A percentile compares a stretch with the other conserved stretches of the same genome.
Evolutionary conservation across 2,329 filamentous ascomycete species (phyloP).

Genomic region (Penicillium sp.): DNA sequence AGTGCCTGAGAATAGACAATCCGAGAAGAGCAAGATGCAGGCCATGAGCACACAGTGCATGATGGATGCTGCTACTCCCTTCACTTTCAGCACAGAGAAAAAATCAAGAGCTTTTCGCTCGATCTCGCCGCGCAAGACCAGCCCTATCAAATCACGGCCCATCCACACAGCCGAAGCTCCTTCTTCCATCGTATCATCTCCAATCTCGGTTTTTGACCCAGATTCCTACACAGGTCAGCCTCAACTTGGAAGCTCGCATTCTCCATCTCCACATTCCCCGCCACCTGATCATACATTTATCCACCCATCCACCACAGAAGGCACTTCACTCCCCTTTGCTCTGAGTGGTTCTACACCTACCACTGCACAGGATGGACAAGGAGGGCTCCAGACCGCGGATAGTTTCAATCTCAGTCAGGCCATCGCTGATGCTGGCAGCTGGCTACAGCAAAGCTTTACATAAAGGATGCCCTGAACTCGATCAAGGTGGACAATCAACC

Average conservation of each 20-base stretch:
- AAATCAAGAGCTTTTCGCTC: slow-evolving; percentile 12
- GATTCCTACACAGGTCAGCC: neutral
- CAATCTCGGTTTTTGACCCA: neutral
- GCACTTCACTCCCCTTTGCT: slow-evolving; percentile 30
- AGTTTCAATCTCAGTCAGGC: slow-evolving; percentile 46
- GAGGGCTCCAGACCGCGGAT: slow-evolving; percentile 30
- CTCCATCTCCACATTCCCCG: neutral
- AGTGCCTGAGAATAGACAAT: slow-evolving; percentile 9
- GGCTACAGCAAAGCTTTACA: slow-evolving; percentile 46
- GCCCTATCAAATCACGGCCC: neutral
- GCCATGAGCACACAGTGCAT: slow-evolving; percentile 43
- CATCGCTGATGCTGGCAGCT: slow-evolving; percentile 48
- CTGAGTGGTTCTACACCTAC: slow-evolving; percentile 34
- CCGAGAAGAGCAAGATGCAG: slow-evolving; percentile 18
- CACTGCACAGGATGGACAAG: slow-evolving; percentile 39
- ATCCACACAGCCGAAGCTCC: slow-evolving; percentile 1
- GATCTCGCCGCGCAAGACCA: slow-evolving; percentile 2
- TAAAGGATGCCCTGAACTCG: slow-evolving; percentile 29
- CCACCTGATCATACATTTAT: neutral
- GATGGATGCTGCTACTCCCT: slow-evolving; percentile 43
- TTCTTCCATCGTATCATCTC: neutral
- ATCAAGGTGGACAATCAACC: slow-evolving; percentile 9
- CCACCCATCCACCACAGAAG: slow-evolving; percentile 9
- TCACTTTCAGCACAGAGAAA: slow-evolving; percentile 37
- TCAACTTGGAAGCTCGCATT: neutral